Conservation (phyloP, 345 rosid species). For the Clausena lansium region DNA sequence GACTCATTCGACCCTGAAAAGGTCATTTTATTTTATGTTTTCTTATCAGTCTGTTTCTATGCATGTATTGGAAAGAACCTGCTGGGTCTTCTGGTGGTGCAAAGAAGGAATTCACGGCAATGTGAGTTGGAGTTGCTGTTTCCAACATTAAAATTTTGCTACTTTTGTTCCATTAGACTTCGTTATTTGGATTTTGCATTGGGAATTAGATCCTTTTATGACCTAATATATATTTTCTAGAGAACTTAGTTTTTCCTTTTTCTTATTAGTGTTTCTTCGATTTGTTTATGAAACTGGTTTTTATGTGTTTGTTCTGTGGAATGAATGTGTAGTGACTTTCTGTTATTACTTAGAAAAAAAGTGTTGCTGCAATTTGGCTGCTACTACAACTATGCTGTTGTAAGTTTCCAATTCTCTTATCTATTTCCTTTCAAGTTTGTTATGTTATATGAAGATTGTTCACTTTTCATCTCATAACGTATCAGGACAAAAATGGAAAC, state of each 20-base stretch:
- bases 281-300: neutral
- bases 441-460: neutral
- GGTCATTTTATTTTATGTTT: neutral
- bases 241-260: neutral
- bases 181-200: neutral
- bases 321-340: neutral
- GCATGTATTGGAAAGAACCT: constrained; percentile 23
- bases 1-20: too few relatives aligned
- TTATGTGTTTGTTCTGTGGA: neutral
- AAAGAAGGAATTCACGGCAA: constrained; percentile 57
- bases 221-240: neutral
- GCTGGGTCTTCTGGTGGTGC: constrained; percentile 82
- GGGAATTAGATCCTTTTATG: neutral
- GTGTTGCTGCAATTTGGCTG: constrained; percentile 53
- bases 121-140: constrained; percentile 23
- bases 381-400: constrained; percentile 57
- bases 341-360: neutral
- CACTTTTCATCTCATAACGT: neutral
- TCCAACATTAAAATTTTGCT: neutral
- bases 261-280: neutral
- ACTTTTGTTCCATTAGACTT: neutral
- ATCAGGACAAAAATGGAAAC: constrained; percentile 57
- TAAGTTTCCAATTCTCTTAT: constrained; percentile 10
- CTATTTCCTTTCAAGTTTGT: neutral
- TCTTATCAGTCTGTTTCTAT: neutral